phyloP scores from a whole-genome alignment of 805 yeast genomes.

The Yamadazyma paraphyllophila region DNA sequence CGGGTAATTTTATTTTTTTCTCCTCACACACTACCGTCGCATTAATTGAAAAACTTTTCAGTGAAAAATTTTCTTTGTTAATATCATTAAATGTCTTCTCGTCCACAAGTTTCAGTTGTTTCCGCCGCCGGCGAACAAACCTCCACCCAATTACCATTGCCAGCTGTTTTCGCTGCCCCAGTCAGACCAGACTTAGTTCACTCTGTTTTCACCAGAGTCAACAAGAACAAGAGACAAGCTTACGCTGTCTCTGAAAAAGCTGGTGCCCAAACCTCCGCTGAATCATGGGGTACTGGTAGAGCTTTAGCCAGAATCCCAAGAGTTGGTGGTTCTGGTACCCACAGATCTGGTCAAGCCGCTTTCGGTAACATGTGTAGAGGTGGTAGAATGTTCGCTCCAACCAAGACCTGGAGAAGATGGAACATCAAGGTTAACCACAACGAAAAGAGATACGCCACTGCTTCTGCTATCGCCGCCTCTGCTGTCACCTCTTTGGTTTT shows the following conservation, averaged over 20 bases:
- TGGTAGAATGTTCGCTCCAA: slow-evolving; percentile 99
- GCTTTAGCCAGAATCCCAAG: slow-evolving; percentile 99
- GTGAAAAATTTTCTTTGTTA: slow-evolving; percentile 10
- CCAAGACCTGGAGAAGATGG: slow-evolving; percentile 99
- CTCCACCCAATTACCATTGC: slow-evolving; percentile 82
- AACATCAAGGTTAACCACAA: slow-evolving; percentile 99
- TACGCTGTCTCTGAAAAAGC: slow-evolving; percentile 99
- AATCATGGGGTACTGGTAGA: slow-evolving; percentile 99
- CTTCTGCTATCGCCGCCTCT: slow-evolving; percentile 99
- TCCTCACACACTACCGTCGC: background rate
- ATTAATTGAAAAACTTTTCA: slow-evolving; percentile 14
- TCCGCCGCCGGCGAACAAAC: slow-evolving; percentile 85
- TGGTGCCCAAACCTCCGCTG: slow-evolving; percentile 99
- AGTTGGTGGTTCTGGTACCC: slow-evolving; percentile 99
- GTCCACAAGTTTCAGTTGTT: slow-evolving; percentile 97
- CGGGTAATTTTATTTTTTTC: too few relatives aligned
- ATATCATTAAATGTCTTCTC: slow-evolving; percentile 39
- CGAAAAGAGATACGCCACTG: slow-evolving; percentile 99
- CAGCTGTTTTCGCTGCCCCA: slow-evolving; percentile 99
- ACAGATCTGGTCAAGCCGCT: slow-evolving; percentile 99
- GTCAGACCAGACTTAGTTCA: slow-evolving; percentile 99
- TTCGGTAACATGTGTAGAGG: slow-evolving; percentile 99
- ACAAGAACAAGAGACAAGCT: slow-evolving; percentile 99
- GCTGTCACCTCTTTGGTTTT: slow-evolving; percentile 97
- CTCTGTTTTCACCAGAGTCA: slow-evolving; percentile 96